Base-by-base conservation (phyloP, 306 rosid genomes). In the Cercis canadensis region DNA sequence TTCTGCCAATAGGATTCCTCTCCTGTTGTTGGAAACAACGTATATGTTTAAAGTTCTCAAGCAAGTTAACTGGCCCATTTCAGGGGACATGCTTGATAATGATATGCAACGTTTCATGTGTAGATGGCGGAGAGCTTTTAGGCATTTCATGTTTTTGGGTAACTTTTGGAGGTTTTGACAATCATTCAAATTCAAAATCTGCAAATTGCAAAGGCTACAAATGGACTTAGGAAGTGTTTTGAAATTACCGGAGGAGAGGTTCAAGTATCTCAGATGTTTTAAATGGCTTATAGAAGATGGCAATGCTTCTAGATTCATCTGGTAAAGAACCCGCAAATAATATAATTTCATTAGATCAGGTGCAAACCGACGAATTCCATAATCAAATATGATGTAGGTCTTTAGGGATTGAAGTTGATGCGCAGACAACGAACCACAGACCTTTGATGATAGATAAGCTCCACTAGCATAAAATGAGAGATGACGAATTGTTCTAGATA, bases 41-140 rank as follows among this genome's bases (percentile, higher is more conserved):
- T n/a, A 59, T 2, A 8, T 15, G 37, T 5, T 37, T 37, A 59
- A 59, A 16, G 29, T 59, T 6, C 16, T 15, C 6, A 59, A 31
- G 61, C 47, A 34, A n/a, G 65, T 59, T 59, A 59, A 16, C 12
- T 59, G 14, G 8, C 47, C 65, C 6, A 59, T 36, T 17, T 37
- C 29, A 16, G 46, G 65, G 14, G 65, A 12, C 29, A 37, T 36
- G 7, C 2, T 16, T 8, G 1, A 16, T 6, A 61, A 40, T 5
- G 66, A 61, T 8, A 6, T 5, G 29, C 66, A 61, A 0, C 33
- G 0, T 3, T 14, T 8, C 33, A 61, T 4, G 6, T 41, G 12
- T 6, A 69, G 44, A 36, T 69, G 65, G 4, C 65, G 45, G 33
- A 69, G 54, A 33, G 49, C 12, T 34, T 44, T n/a, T 4, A 69